Conservation (phyloP, 2,329 filamentous ascomycete species). For the Diaporthe batatas region DNA sequence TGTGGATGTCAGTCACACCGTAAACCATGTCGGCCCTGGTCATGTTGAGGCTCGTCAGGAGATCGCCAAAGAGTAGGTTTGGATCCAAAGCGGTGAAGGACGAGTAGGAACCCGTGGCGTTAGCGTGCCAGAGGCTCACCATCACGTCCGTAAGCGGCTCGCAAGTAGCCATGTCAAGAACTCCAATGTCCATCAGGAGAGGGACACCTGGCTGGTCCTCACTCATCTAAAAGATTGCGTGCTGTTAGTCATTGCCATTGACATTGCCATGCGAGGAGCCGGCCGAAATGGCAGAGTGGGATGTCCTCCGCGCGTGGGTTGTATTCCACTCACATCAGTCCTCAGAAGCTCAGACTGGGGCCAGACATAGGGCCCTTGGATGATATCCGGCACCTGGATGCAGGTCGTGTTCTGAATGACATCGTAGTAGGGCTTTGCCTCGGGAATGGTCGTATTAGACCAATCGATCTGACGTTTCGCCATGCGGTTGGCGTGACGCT, state of each 20-base stretch:
- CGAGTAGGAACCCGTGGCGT: slow-evolving; percentile 47
- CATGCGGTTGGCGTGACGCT: slow-evolving; percentile 35
- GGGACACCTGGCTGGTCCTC: slow-evolving; percentile 36
- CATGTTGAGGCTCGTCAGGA: slow-evolving; percentile 49
- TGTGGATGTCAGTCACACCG: slow-evolving; percentile 46
- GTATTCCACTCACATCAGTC: slow-evolving; percentile 40
- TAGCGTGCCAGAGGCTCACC: slow-evolving; percentile 38
- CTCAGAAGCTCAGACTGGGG: slow-evolving; percentile 33
- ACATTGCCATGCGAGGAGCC: no score
- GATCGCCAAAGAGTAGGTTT: slow-evolving; percentile 48
- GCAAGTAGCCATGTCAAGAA: slow-evolving; percentile 38
- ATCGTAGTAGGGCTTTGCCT: slow-evolving; percentile 30
- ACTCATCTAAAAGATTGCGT: slow-evolving; percentile 1
- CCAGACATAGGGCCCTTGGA: slow-evolving; percentile 36
- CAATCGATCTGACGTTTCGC: slow-evolving; percentile 16
- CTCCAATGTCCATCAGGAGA: slow-evolving; percentile 32
- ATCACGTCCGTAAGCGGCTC: slow-evolving; percentile 34
- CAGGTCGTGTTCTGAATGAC: slow-evolving; percentile 38
- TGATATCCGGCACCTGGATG: slow-evolving; percentile 31
- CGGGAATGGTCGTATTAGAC: slow-evolving; percentile 18
- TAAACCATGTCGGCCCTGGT: slow-evolving; percentile 40
- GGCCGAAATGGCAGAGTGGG: no score
- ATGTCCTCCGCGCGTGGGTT: no score
- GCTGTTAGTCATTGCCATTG: neutral
- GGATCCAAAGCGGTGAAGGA: slow-evolving; percentile 49